Conservation (phyloP, 495 filamentous ascomycete genomes). For the Penicillium crystallinum region DNA sequence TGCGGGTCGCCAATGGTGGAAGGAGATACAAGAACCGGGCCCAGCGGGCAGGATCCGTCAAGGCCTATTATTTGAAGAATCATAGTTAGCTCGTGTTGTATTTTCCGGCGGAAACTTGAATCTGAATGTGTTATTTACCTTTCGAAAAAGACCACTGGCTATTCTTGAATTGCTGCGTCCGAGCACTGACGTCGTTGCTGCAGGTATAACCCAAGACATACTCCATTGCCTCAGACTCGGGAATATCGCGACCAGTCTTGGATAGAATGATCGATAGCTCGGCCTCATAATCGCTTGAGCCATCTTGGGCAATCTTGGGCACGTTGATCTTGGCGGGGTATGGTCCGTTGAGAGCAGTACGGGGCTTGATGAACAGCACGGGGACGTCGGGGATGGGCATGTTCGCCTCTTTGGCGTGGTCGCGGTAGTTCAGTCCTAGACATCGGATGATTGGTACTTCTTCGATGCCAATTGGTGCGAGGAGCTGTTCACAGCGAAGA, state of each 20-base stretch:
- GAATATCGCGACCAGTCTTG: constrained; percentile 54
- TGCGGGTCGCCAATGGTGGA: background rate
- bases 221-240: constrained; percentile 55
- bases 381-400: constrained; percentile 65
- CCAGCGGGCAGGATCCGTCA: constrained; percentile 18
- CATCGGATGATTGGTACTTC: constrained; percentile 47
- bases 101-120: too few relatives aligned
- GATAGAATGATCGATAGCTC: constrained; percentile 65
- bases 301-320: constrained; percentile 36
- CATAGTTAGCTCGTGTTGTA: background rate
- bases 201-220: constrained; percentile 65
- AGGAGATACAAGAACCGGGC: constrained; percentile 24
- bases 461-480: constrained; percentile 22
- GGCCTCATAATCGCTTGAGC: constrained; percentile 63
- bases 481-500: constrained; percentile 15
- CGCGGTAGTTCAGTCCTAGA: constrained; percentile 65
- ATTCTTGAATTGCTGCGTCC: constrained; percentile 64
- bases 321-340: constrained; percentile 40
- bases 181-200: constrained; percentile 66
- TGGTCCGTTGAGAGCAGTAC: constrained; percentile 57
- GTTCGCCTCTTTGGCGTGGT: constrained; percentile 54
- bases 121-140: constrained; percentile 46
- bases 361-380: constrained; percentile 67
- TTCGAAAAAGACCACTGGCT: constrained; percentile 66
- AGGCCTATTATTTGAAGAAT: background rate